Evolutionary conservation across 2,329 filamentous ascomycete genomes (phyloP).

Genomic region (Thelonectria blattea): DNA sequence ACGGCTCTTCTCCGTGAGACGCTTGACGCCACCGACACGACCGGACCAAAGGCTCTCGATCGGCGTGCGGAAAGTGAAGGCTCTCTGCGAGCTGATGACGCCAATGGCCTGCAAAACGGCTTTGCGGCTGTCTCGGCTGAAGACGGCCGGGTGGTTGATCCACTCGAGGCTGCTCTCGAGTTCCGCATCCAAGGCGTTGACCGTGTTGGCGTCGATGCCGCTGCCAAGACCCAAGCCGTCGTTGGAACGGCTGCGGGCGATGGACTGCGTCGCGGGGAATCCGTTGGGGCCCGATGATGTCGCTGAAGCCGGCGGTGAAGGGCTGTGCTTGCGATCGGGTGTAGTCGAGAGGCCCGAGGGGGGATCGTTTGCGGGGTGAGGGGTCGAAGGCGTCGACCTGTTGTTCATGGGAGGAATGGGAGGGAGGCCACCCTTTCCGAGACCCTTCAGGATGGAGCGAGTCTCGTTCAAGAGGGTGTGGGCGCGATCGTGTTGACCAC

Average conservation of each 20-base stretch:
- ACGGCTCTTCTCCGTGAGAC: conserved; percentile 80
- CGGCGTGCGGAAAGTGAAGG: conserved; percentile 89
- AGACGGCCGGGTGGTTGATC: conserved; percentile 97
- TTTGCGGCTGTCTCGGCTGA: conserved; percentile 91
- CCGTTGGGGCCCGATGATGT: conserved; percentile 49
- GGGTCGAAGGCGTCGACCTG: conserved; percentile 55
- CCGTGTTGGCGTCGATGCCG: conserved; percentile 83
- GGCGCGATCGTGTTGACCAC: conserved; percentile 91
- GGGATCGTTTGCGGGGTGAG: conserved; percentile 51
- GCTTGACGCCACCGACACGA: conserved; percentile 80
- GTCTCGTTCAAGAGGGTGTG: conserved; percentile 93
- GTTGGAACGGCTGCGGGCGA: conserved; percentile 59
- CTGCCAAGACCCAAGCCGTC: conserved; percentile 66
- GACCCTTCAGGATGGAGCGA: conserved; percentile 90
- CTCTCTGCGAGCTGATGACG: conserved; percentile 92
- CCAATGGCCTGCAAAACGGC: conserved; percentile 95
- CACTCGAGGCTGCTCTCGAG: conserved; percentile 91
- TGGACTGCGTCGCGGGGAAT: conserved; percentile 48
- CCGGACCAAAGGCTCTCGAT: conserved; percentile 90
- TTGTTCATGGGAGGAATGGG: conserved; percentile 73
- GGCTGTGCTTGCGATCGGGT: conserved; percentile 62
- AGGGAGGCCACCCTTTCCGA: conserved; percentile 92
- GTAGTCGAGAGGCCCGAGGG: conserved; percentile 53
- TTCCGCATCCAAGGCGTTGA: conserved; percentile 87
- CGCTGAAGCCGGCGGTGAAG: conserved; percentile 59